Base-by-base conservation (phyloP, 306 rosid species). In the Cucumis melo region DNA sequence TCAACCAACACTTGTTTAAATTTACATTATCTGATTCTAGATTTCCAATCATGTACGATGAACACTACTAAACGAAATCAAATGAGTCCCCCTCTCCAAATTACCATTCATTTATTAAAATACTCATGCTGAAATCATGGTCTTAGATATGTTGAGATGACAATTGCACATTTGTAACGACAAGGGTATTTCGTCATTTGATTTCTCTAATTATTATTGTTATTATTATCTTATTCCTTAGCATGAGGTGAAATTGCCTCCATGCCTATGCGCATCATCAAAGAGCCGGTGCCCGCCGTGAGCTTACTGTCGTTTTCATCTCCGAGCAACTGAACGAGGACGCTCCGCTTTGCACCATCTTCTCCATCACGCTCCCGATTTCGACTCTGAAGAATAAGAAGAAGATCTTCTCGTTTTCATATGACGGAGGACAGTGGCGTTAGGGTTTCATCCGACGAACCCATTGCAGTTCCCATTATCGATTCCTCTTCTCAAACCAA, bases 401-500 rank as follows among this genome's bases (percentile, higher is more conserved):
- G 12, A 71, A 44, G 32, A 20, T 70, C 48, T 71, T 71, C 8
- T 71, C 59, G 75, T 6, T 46, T 3, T 0, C 13, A 4, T 23
- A 71, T 71, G 97, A 78, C 87, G 8, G 94, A 89, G 78, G 95
- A 90, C 50, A 77, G 71, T 68, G 77, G 73, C 76, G 80, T 85
- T 82, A 91, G 86, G 89, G 92, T 85, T 85, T 84, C 89, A 76
- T 86, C 90, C 23, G 58, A 72, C 41, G 85, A 87, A 71, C 60
- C 87, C 21, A 32, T 29, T 6, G 19, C 83, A 9, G 76, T 55
- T 0, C 34, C 87, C 59, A 81, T 50, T 44, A 92, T 83, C 13
- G 82, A 63, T 12, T 48, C 80, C 55, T 77, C 91, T 41, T 87
- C 94, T 44, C 97, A 90, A 82, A 77, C 96, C 29, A 86, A 92